Base-by-base conservation (phyloP, 2,329 filamentous ascomycete genomes). In the Colletotrichum eleusines region DNA sequence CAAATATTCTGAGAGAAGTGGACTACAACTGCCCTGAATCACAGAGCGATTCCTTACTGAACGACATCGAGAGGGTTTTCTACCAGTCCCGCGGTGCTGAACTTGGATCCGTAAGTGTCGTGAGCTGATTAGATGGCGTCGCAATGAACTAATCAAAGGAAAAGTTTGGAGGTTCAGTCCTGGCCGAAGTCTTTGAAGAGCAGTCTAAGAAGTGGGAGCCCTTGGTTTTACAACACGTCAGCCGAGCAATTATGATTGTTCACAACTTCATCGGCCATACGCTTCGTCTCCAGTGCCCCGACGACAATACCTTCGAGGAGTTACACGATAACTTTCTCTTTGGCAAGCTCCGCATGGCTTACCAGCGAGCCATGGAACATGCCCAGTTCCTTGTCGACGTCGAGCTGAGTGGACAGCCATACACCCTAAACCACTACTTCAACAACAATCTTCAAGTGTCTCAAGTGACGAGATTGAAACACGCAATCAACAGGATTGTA, bases 371-470 rank as follows among this genome's bases (percentile, higher is more conserved):
- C 0, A 81, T 89, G 44, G 70, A 84, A 0, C 84, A 90, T 20
- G 80, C 84, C 0, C 71, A 77, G 0, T 89, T 88, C 40, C 79
- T 92, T 0, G 75, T 92, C 0, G 53, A 80, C 1, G 82, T 89
- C 3, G 88, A 91, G 75, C 77, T 82, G 1, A 74, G 78, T 0
- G 81, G 81, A 1, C 82, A 76, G 0, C 84, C 85, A 0, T 77
- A 80, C 26, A 91, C 89, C 0, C 75, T 84, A 53, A 88, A 90
- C 71, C 82, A 84, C 50, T 84, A 84, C 65, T 90, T 90, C 76
- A 84, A 80, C 71, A 78, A 83, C 53, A 77, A 73, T 0, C 71
- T 83, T 0, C 77, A 80, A 48, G 76, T 75, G 51, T 62, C 71
- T 3, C 76, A 79, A 20, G 58, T 71, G 0, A 54, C 72, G 0